Conservation (phyloP, 2,329 filamentous ascomycete genomes). For the Didymella pomorum region DNA sequence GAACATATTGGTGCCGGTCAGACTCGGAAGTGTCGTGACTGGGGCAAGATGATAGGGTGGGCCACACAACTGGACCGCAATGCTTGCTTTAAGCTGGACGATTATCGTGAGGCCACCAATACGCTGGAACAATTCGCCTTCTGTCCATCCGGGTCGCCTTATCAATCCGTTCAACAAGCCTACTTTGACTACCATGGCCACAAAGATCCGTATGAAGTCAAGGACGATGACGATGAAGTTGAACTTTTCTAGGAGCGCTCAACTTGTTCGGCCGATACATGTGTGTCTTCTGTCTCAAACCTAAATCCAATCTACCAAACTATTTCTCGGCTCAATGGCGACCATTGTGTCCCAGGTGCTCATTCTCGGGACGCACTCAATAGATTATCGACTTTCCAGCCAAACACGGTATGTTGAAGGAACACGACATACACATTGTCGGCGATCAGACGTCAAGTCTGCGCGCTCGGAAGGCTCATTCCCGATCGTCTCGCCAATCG, state of each 20-base stretch:
- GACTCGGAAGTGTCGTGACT: slow-evolving; percentile 43
- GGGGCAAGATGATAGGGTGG: slow-evolving; percentile 45
- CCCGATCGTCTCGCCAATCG: neutral
- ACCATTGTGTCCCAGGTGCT: neutral
- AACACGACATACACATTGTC: slow-evolving; percentile 3
- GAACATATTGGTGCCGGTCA: slow-evolving; percentile 40
- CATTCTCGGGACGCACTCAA: neutral
- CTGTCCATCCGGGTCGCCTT: slow-evolving; percentile 44
- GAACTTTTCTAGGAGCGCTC: slow-evolving; percentile 26
- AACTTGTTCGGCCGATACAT: neutral
- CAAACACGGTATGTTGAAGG: slow-evolving; percentile 7
- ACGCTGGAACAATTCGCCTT: slow-evolving; percentile 47
- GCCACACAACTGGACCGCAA: slow-evolving; percentile 42
- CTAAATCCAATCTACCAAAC: neutral
- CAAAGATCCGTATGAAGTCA: slow-evolving; percentile 42
- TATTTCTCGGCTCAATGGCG: neutral
- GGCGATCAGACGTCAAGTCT: neutral
- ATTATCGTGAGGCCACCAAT: slow-evolving; percentile 49
- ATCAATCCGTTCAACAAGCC: slow-evolving; percentile 37
- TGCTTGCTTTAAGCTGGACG: slow-evolving; percentile 46
- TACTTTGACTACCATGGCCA: slow-evolving; percentile 48
- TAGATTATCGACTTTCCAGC: neutral
- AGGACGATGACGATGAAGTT: slow-evolving; percentile 24
- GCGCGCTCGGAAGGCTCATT: neutral
- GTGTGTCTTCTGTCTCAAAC: neutral